Evolutionary conservation across 2,329 filamentous ascomycete species (phyloP).

Genomic region (Cordyceps farinosa): DNA sequence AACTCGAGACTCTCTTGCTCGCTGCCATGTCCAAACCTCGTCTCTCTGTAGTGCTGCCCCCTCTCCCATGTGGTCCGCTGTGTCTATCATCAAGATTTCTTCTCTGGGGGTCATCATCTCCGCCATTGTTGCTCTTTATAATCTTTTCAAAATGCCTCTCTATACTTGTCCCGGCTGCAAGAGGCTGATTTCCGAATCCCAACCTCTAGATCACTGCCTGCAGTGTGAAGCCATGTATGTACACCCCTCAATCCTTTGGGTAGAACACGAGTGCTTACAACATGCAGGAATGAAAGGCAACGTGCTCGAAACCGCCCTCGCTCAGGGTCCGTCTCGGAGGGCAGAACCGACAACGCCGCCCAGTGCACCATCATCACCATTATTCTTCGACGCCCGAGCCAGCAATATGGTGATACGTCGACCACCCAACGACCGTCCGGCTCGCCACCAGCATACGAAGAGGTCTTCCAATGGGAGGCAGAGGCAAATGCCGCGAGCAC

Average conservation of each 20-base stretch:
- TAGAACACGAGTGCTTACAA: not conserved
- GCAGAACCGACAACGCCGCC: not conserved
- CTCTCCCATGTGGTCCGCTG: not conserved
- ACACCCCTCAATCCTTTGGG: not conserved
- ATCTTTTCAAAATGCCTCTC: slow-evolving; percentile 5
- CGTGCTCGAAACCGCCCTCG: not conserved
- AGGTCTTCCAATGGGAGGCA: not conserved
- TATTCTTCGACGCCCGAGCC: slow-evolving; percentile 9
- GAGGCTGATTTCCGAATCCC: slow-evolving; percentile 13
- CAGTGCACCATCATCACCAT: slow-evolving; percentile 12
- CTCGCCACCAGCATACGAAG: slow-evolving; percentile 3
- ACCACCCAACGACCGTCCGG: not conserved
- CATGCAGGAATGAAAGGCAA: slow-evolving; percentile 11
- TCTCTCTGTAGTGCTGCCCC: not conserved
- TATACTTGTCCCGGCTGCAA: slow-evolving; percentile 16
- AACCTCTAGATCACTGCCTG: slow-evolving; percentile 16
- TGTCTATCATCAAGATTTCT: not conserved
- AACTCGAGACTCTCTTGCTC: no score
- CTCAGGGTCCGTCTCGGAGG: not conserved
- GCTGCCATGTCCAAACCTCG: not conserved
- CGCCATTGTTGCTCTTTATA: accelerated
- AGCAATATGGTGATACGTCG: slow-evolving; percentile 1
- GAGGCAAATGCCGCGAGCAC: not conserved
- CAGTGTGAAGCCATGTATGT: slow-evolving; percentile 14
- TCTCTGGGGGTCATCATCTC: not conserved